Evolutionary conservation across 352 stramenopile genomes (phyloP), one percentile per base, ranked within the genome.

Genomic region (Pythium phragmiticola): DNA sequence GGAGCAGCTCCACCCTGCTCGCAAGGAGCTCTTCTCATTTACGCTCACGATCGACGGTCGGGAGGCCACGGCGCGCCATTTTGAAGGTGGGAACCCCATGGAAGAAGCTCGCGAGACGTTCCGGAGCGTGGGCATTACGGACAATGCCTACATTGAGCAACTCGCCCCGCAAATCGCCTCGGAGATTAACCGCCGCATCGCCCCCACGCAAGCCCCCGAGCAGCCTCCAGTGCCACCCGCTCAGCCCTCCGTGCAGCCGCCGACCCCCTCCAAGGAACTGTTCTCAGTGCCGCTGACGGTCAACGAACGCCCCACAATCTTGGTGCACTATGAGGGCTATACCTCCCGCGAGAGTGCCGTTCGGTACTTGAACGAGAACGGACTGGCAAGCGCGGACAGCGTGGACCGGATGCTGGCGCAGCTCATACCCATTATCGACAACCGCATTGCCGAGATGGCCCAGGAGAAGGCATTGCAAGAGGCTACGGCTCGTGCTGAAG

Each of bases 251-350:
- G 3, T 50, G 56, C 41, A 47, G n/a, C 37, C 34, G 16, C 50
- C 52, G 36, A 17, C 57, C 7, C 45, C 63, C 34, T 59, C 60
- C 13, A 63, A 71, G 45, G 84, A 94, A 50, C 57, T 90, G 39
- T 92, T 92, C 42, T 89, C 82, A 14, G 73, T 92, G 34, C 78
- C 81, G 13, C 39, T 94, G 28, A 89, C 74, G 26, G 39, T 92
- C 34, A 80, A 82, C 52, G 68, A 82, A 28, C 72, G 75, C 16
- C 51, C 75, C 0, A 65, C 64, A 0, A 58, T 91, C 37, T 74
- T 94, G 33, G 72, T 87, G 8, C 82, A 94, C 60, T 77, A 83
- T 46, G 81, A 91, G 50, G 78, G 81, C 7, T 73, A 61, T n/a
- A 87, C 79, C 0, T 72, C 83, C 26, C 69, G 72, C 3, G 79